Evolutionary conservation across 2,329 filamentous ascomycete genomes (phyloP).

Genomic region (Aspergillus sp.): DNA sequence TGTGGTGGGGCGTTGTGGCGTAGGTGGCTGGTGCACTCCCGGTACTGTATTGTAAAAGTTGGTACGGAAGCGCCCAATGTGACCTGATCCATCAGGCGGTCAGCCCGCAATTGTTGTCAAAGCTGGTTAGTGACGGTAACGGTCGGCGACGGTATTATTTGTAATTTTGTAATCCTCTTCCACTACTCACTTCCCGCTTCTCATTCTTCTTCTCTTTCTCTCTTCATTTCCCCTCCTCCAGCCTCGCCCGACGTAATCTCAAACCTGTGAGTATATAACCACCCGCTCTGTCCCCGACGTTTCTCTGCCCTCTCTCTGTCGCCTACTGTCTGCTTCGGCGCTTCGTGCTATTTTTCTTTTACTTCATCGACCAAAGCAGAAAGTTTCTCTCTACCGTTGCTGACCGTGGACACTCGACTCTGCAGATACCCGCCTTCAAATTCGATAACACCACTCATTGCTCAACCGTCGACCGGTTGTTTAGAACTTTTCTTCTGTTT

Average conservation of each 20-base stretch:
- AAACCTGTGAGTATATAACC: slow-evolving; percentile 13
- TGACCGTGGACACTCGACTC: slow-evolving; percentile 10
- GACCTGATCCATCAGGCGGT: neutral
- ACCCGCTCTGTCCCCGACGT: slow-evolving; percentile 11
- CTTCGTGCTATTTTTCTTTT: neutral
- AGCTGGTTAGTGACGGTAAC: neutral
- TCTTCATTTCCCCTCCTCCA: slow-evolving; percentile 24
- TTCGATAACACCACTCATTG: slow-evolving; percentile 15
- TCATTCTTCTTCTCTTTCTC: slow-evolving; percentile 20
- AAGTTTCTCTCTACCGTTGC: neutral
- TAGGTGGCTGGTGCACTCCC: neutral
- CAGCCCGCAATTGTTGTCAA: neutral
- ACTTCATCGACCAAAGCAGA: neutral
- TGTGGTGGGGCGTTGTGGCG: slow-evolving; percentile 3
- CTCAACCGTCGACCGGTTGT: slow-evolving; percentile 8
- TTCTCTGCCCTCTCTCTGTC: neutral
- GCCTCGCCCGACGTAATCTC: slow-evolving; percentile 36
- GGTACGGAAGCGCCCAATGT: neutral
- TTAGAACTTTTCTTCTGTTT: slow-evolving; percentile 8
- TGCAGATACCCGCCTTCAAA: slow-evolving; percentile 20
- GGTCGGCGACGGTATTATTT: neutral
- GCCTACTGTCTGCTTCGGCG: neutral
- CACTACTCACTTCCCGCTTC: slow-evolving; percentile 7
- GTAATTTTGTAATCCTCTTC: slow-evolving; percentile 14
- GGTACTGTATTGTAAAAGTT: neutral